Evolutionary conservation across 116 monocot species (phyloP), one percentile per base, ranked within the genome.

Genomic region (Cymodocea nodosa): DNA sequence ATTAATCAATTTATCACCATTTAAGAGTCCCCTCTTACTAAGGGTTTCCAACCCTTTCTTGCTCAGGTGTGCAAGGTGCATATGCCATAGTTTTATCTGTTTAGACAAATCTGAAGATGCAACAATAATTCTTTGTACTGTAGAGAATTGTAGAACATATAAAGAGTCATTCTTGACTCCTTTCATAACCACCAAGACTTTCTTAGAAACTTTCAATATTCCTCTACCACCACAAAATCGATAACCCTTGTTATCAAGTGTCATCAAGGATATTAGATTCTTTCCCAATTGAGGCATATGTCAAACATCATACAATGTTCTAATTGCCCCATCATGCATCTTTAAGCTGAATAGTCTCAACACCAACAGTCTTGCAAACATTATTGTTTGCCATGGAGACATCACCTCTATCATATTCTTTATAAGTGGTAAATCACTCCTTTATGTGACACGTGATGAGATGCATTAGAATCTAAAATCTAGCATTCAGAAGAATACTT

Each of bases 71-170:
- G n/a, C n/a, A n/a, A n/a, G n/a, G n/a, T n/a, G n/a, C n/a, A n/a
- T n/a, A n/a, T n/a, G n/a, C n/a, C n/a, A n/a, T n/a, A n/a, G n/a
- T n/a, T 53, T n/a, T 68, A n/a, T 15, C 40, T 2, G 64, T 63
- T 17, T 58, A 48, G 6, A 9, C 48, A 0, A 19, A n/a, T n/a
- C n/a, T n/a, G n/a, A n/a, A n/a, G n/a, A n/a, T n/a, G n/a, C 49
- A 0, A 4, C 0, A 22, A 44, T 44, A 39, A 5, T 23, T 19
- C 48, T 13, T 0, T 1, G 15, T 15, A 49, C 2, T 0, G 18
- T 44, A 18, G n/a, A 16, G 13, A 11, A 7, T 0, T 20, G 24
- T 0, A 49, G 44, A 19, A 64, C 35, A 48, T 49, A 64, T 6
- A 60, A 13, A 0, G 58, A 10, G 19, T 12, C 4, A 17, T 23